A percentile compares a stretch with the other conserved stretches of the same genome.
Conservation (phyloP, 192 early-diverging fungal species). For the Powellomyces hirtus region DNA sequence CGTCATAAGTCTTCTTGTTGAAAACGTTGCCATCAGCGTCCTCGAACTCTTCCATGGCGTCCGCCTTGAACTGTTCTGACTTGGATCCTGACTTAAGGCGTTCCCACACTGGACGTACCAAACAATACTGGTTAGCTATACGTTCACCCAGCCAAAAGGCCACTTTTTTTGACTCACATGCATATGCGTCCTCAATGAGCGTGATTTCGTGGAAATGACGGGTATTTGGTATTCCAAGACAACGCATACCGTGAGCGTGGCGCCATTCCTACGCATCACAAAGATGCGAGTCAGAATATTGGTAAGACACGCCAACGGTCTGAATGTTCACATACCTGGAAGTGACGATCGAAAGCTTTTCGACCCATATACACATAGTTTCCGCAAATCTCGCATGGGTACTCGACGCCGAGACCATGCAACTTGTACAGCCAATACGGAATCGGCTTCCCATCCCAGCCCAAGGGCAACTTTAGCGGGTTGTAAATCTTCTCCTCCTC, state of each 20-base stretch:
- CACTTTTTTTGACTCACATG: conserved; percentile 50
- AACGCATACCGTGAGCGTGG: conserved; percentile 91
- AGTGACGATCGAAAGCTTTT: conserved; percentile 95
- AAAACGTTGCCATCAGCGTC: conserved; percentile 74
- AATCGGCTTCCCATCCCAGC: conserved; percentile 99
- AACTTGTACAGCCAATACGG: conserved; percentile 99
- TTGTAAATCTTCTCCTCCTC: conserved; percentile 94
- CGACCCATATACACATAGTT: conserved; percentile 92
- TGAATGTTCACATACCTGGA: conserved; percentile 67
- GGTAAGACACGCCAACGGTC: not conserved
- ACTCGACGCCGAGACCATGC: conserved; percentile 92
- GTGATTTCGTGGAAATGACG: conserved; percentile 90
- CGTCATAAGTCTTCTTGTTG: conserved; percentile 60
- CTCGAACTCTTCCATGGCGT: conserved; percentile 84
- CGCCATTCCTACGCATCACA: conserved; percentile 67
- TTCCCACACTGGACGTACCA: conserved; percentile 76
- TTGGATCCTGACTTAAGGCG: conserved; percentile 72
- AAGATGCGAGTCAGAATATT: not conserved
- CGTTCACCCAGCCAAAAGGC: too few relatives aligned
- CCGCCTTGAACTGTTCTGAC: conserved; percentile 65
- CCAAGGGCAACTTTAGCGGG: conserved; percentile 90
- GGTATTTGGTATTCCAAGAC: conserved; percentile 88
- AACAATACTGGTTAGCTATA: too few relatives aligned
- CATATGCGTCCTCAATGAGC: conserved; percentile 83
- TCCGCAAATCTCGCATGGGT: conserved; percentile 96